These are phyloP conservation scores for Candida sp. DNA, from an alignment of 1,139 yeast species.

Conservation along the genomic window DNA sequence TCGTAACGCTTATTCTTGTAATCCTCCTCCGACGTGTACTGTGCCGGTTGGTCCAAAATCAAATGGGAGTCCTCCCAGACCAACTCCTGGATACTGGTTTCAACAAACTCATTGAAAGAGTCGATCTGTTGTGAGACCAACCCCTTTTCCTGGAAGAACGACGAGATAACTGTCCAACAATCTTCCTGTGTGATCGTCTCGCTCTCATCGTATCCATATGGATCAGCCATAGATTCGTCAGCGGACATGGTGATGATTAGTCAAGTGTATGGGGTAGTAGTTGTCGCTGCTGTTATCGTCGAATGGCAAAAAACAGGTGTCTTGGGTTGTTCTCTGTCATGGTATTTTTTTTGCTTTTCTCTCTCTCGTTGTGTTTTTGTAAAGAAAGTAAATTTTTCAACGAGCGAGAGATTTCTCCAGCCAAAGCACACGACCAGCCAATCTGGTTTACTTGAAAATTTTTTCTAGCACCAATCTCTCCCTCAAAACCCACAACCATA, in stretches of 20 bases:
- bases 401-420: background rate
- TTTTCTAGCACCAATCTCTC: background rate
- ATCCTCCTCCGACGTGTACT: constrained; percentile 91
- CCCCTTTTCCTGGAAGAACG: constrained; percentile 96
- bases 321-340: background rate
- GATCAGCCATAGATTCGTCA: constrained; percentile 39
- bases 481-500: background rate
- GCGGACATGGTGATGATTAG: constrained; percentile 12
- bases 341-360: background rate
- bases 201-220: constrained; percentile 69
- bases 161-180: constrained; percentile 98
- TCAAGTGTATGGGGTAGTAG: too few relatives aligned
- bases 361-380: background rate
- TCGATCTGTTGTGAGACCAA: constrained; percentile 98
- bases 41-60: constrained; percentile 97
- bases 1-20: constrained; percentile 92
- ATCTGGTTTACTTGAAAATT: background rate
- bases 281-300: background rate
- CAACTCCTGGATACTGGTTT: constrained; percentile 94
- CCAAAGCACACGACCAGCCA: background rate
- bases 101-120: constrained; percentile 98
- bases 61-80: constrained; percentile 96
- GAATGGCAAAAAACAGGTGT: background rate
- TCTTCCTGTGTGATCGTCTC: constrained; percentile 94
- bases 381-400: background rate